Evolutionary conservation across 2,329 filamentous ascomycete genomes (phyloP), one percentile per base, ranked within the genome.

Genomic region (Trichoderma gracile): DNA sequence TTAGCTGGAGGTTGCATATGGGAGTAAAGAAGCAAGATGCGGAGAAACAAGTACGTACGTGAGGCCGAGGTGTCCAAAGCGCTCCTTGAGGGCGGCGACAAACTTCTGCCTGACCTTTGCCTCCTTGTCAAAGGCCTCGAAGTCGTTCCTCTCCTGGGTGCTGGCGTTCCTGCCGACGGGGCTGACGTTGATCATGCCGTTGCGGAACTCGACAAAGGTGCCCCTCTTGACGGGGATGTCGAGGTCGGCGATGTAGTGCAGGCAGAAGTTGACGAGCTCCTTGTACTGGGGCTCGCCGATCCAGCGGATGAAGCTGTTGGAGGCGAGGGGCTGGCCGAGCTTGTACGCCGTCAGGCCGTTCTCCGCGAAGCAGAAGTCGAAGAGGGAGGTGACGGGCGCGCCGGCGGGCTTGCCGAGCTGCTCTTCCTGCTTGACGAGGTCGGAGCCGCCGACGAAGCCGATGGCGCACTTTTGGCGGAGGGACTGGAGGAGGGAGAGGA

Each of bases 341-440:
- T 93, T 92, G 84, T 85, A 96, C 49, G 94, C 95, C 1, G 91
- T 96, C 70, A 99, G 86, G 12, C 95, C 95, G 80, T 99, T 99
- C 82, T 99, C 95, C 65, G 93, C 83, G 81, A 99, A 99, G 86
- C 90, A 95, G 81, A 92, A 99, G 83, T 99, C 95, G 82, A 99
- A 99, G 73, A 98, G 88, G 67, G 86, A 82, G 59, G 88, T 93
- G 67, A 98, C 94, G 70, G 89, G 84, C 30, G 79, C 77, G 65
- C 84, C 80, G 27, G 85, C 76, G 4, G 86, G 75, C 61, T 72
- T 84, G 76, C 93, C 93, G 67, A 98, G 86, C 81, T 98, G 94
- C 79, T 98, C 95, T 79, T 98, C 92, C 80, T 98, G 95, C 83
- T 99, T 98, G 76, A 78, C 81, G 68, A 97, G 86, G 83, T 98